phyloP scores from a whole-genome alignment of 2,329 filamentous ascomycete genomes.

The Cladosporium oxysporum region DNA sequence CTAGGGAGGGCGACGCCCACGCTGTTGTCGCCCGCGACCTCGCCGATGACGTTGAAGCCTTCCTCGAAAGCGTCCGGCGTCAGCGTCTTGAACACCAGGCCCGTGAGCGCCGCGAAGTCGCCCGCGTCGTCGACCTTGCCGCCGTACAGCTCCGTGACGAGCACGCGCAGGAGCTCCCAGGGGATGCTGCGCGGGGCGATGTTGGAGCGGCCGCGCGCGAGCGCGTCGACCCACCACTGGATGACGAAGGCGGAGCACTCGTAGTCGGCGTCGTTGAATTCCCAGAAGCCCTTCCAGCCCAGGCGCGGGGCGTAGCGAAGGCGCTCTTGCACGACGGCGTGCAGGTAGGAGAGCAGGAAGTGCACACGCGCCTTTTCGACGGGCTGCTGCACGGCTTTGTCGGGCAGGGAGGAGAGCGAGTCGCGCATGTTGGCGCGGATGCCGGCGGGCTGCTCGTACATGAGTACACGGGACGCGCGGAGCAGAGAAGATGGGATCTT shows the following conservation, averaged over 20 bases:
- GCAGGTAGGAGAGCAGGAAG: conserved; percentile 86
- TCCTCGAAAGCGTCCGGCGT: conserved; percentile 90
- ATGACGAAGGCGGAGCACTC: conserved; percentile 97
- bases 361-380: conserved; percentile 91
- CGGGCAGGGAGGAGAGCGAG: conserved; percentile 72
- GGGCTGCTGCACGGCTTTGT: conserved; percentile 69
- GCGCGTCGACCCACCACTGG: conserved; percentile 86
- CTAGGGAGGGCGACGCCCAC: conserved; percentile 69
- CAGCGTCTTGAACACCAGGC: conserved; percentile 75
- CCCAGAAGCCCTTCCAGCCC: conserved; percentile 99
- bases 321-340: conserved; percentile 93
- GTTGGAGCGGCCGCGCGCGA: conserved; percentile 84
- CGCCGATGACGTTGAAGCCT: conserved; percentile 83
- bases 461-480: conserved; percentile 87
- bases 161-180: conserved; percentile 90
- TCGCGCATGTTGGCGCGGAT: conserved; percentile 99
- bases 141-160: conserved; percentile 93
- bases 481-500: conserved; percentile 97
- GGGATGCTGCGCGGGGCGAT: conserved; percentile 91
- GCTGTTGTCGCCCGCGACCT: conserved; percentile 43
- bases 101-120: conserved; percentile 73
- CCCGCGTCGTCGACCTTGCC: conserved; percentile 93
- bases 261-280: conserved; percentile 99
- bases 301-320: conserved; percentile 90
- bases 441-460: conserved; percentile 97